These are phyloP conservation scores for Rhizopus microsporus DNA, from an alignment of 371 early-diverging fungal species.

Conservation along the genomic window DNA sequence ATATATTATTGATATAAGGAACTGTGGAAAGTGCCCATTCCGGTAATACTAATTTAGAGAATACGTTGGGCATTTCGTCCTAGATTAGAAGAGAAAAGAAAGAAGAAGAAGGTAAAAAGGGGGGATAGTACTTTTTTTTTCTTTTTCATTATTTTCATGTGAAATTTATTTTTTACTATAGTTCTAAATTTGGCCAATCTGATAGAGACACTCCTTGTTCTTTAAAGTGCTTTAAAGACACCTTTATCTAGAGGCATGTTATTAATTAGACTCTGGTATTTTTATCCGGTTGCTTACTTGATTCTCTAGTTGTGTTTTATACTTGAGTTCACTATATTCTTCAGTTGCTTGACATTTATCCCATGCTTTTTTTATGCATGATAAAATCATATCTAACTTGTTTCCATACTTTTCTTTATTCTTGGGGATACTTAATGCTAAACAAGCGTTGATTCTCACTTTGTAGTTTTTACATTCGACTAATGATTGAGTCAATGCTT, in stretches of 20 bases:
- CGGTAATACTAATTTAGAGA: constrained; percentile 30
- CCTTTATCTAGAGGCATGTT: constrained; percentile 8
- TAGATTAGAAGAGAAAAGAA: constrained; percentile 5
- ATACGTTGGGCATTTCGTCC: constrained; percentile 32
- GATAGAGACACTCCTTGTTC: background rate
- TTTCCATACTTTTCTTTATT: constrained; percentile 54
- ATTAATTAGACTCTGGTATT: background rate
- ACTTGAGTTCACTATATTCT: constrained; percentile 64
- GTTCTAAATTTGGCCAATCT: no score
- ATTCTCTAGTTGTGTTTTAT: constrained; percentile 56
- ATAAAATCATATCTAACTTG: constrained; percentile 39
- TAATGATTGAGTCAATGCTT: constrained; percentile 57
- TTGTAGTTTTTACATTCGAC: constrained; percentile 74
- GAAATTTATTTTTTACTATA: constrained; percentile 10
- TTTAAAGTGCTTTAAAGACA: constrained; percentile 8
- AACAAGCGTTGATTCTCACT: constrained; percentile 78
- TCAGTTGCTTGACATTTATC: constrained; percentile 33
- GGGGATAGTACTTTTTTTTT: background rate
- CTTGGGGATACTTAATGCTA: constrained; percentile 61
- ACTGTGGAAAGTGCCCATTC: constrained; percentile 28
- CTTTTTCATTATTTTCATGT: constrained; percentile 17
- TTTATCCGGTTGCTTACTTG: constrained; percentile 36
- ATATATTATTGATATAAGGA: constrained; percentile 23
- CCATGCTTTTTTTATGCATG: constrained; percentile 47
- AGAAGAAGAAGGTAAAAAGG: constrained; percentile 8